A percentile compares a stretch with the other conserved stretches of the same genome.
Conservation (phyloP, 2,329 filamentous ascomycete species). For the Botryotinia narcissicola region DNA sequence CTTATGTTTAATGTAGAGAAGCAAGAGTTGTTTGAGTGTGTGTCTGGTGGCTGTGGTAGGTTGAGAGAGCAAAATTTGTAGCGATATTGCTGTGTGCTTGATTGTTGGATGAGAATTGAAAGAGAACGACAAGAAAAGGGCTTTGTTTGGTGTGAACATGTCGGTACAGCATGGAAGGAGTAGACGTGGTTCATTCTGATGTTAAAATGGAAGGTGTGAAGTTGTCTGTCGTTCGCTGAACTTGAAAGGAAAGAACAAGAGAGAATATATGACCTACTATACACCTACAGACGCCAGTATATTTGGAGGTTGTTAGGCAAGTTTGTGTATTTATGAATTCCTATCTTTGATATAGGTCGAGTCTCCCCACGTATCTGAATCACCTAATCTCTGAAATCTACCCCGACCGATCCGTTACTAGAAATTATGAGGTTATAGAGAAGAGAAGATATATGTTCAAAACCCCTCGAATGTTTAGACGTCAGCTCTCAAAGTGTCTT, state of each 20-base stretch:
- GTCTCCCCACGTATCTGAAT: neutral
- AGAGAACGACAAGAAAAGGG: neutral
- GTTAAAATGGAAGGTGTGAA: neutral
- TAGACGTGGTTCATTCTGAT: neutral
- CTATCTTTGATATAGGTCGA: neutral
- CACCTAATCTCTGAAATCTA: neutral
- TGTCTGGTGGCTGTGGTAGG: constrained; percentile 2
- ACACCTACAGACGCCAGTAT: neutral
- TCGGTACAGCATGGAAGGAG: neutral
- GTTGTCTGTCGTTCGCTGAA: neutral
- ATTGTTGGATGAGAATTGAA: constrained; percentile 7
- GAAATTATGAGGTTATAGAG: neutral
- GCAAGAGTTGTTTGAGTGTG: constrained; percentile 10
- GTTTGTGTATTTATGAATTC: neutral
- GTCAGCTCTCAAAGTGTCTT: neutral
- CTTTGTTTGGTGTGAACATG: neutral
- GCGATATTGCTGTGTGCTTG: constrained; percentile 21
- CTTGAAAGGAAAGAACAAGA: neutral
- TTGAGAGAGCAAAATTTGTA: constrained; percentile 21
- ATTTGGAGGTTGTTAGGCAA: neutral
- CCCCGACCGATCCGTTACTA: neutral
- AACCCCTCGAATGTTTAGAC: neutral
- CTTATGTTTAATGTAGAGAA: constrained; percentile 9
- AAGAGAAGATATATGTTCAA: neutral
- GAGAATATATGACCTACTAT: neutral